phyloP scores from a whole-genome alignment of 208 protist species.

The Naegleria lovaniensis region DNA sequence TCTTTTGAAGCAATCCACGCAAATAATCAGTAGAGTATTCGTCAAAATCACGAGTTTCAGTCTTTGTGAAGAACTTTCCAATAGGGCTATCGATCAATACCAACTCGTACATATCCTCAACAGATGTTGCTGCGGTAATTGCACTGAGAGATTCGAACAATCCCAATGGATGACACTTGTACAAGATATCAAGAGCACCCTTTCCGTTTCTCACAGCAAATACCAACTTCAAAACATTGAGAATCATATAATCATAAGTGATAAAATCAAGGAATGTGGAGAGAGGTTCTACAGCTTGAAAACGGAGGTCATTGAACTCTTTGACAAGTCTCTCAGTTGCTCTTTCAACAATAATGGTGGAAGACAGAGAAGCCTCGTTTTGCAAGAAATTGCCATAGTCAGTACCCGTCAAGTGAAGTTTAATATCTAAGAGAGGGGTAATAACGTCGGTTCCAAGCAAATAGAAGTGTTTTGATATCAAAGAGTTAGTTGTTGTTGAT shows the following conservation, averaged over 20 bases:
- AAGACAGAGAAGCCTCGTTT: conserved; percentile 80
- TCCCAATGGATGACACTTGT: conserved; percentile 95
- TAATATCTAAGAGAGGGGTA: conserved; percentile 73
- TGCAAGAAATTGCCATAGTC: conserved; percentile 95
- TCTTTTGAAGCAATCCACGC: conserved; percentile 93
- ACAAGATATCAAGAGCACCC: conserved; percentile 73
- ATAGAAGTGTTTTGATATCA: background rate
- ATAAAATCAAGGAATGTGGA: conserved; percentile 96
- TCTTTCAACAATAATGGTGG: conserved; percentile 76
- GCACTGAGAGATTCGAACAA: conserved; percentile 87
- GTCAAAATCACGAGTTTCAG: background rate
- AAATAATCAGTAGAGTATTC: conserved; percentile 89
- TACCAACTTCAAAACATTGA: conserved; percentile 80
- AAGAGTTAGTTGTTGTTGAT: background rate
- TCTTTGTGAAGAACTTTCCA: conserved; percentile 63
- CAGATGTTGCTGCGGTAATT: conserved; percentile 72
- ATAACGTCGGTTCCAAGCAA: no score
- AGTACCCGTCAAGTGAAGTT: conserved; percentile 88
- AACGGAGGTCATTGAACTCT: conserved; percentile 89
- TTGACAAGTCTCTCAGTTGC: conserved; percentile 87
- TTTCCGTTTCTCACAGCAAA: conserved; percentile 69
- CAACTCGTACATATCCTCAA: conserved; percentile 90
- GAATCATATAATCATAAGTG: conserved; percentile 96
- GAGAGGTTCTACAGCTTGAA: conserved; percentile 84
- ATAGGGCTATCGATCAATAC: conserved; percentile 94